These are phyloP conservation scores for Leccinellum rugosiceps DNA, from an alignment of 768 basidiomycete genomes.

Conservation along the genomic window DNA sequence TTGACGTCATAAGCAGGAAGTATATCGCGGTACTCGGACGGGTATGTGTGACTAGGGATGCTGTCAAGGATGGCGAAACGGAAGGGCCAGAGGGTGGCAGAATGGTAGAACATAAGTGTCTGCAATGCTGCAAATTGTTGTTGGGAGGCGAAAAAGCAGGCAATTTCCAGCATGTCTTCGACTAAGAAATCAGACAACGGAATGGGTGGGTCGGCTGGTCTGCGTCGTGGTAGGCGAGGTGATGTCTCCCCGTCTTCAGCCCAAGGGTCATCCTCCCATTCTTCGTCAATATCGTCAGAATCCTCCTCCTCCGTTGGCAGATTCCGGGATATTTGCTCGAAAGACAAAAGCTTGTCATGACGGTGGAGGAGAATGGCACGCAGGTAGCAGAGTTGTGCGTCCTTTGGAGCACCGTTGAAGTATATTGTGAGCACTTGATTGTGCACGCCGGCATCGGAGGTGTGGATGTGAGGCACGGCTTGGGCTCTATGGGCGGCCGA, in stretches of 20 bases:
- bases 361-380: slow-evolving; percentile 68
- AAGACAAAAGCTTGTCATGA: slow-evolving; percentile 71
- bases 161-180: slow-evolving; percentile 52
- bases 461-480: slow-evolving; percentile 31
- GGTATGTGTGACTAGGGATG: slow-evolving; percentile 72
- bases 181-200: slow-evolving; percentile 63
- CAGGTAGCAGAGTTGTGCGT: slow-evolving; percentile 62
- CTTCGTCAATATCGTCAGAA: slow-evolving; percentile 38
- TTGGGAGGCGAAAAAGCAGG: slow-evolving; percentile 63
- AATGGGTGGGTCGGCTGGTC: slow-evolving; percentile 40
- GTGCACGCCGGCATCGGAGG: slow-evolving; percentile 15
- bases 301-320: slow-evolving; percentile 27
- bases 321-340: slow-evolving; percentile 53
- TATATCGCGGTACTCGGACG: slow-evolving; percentile 56
- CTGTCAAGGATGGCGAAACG: slow-evolving; percentile 68
- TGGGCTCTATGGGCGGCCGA: slow-evolving; percentile 46
- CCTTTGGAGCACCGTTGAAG: slow-evolving; percentile 54
- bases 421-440: slow-evolving; percentile 42
- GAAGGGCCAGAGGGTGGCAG: slow-evolving; percentile 56
- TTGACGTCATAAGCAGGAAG: slow-evolving; percentile 59
- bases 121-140: slow-evolving; percentile 57
- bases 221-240: slow-evolving; percentile 18
- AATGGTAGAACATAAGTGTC: slow-evolving; percentile 57
- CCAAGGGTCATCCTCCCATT: slow-evolving; percentile 63
- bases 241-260: slow-evolving; percentile 44